A percentile compares a stretch with the other conserved stretches of the same genome.
Evolutionary conservation across 352 stramenopile species (phyloP).

Genomic region (Hyaloperonospora arabidopsidis): DNA sequence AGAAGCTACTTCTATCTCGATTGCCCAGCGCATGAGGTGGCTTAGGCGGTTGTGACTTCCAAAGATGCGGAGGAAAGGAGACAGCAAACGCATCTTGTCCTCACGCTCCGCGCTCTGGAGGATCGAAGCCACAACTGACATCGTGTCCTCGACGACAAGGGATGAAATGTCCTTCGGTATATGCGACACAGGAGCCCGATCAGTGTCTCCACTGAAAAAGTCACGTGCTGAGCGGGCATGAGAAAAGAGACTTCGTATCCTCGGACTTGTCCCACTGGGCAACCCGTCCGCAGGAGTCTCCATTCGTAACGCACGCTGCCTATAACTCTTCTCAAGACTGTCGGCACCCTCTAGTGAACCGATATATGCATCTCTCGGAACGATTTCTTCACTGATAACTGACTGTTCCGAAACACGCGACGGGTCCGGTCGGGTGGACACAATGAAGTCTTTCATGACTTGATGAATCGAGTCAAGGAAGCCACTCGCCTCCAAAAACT

Average conservation of each 20-base stretch:
- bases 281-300: constrained; percentile 4
- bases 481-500: constrained; percentile 65
- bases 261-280: constrained; percentile 18
- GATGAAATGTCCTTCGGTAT: constrained; percentile 39
- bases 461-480: constrained; percentile 80
- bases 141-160: constrained; percentile 60
- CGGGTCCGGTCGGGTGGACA: constrained; percentile 28
- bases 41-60: constrained; percentile 50
- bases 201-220: constrained; percentile 35
- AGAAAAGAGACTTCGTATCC: constrained; percentile 31
- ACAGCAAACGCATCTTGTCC: constrained; percentile 68
- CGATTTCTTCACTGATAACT: constrained; percentile 68
- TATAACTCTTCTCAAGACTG: constrained; percentile 23
- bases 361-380: constrained; percentile 42
- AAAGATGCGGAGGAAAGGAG: constrained; percentile 59
- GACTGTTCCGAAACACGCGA: constrained; percentile 25
- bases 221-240: constrained; percentile 40
- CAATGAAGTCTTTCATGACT: constrained; percentile 62
- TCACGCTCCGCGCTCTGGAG: constrained; percentile 63
- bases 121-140: constrained; percentile 67
- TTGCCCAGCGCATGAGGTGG: constrained; percentile 60
- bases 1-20: constrained; percentile 66
- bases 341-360: constrained; percentile 18
- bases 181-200: constrained; percentile 13
- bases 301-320: constrained; percentile 22